phyloP scores from a whole-genome alignment of 768 basidiomycete genomes.

The Pholiota conissans region DNA sequence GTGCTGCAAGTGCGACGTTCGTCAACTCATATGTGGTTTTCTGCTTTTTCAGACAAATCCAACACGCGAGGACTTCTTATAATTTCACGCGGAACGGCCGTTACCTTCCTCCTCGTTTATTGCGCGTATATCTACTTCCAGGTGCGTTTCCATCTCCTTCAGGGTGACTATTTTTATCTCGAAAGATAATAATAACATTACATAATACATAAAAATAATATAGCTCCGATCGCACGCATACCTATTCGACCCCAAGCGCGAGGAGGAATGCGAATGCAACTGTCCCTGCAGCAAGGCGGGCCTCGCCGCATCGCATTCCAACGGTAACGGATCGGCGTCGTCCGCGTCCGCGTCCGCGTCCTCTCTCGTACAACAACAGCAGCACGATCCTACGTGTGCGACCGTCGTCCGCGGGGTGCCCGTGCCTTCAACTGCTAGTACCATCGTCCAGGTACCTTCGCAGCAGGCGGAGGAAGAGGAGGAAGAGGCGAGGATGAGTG shows the following conservation, averaged over 20 bases:
- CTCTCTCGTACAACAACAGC: background rate
- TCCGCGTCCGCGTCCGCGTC: background rate
- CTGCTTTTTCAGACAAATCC: conserved; percentile 26
- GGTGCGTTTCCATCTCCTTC: conserved; percentile 33
- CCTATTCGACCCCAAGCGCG: conserved; percentile 45
- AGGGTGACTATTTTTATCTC: too few relatives aligned
- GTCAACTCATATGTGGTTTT: conserved; percentile 4
- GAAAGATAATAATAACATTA: too few relatives aligned
- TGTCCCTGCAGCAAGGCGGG: conserved; percentile 10
- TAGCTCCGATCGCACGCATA: conserved; percentile 73
- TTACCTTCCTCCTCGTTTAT: conserved; percentile 75
- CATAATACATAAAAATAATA: too few relatives aligned
- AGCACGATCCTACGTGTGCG: background rate
- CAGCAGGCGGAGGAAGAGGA: conserved; percentile 34
- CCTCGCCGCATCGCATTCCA: background rate
- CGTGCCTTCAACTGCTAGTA: conserved; percentile 16
- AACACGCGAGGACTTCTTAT: conserved; percentile 55
- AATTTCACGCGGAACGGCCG: conserved; percentile 80
- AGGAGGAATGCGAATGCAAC: conserved; percentile 4
- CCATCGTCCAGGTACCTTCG: too few relatives aligned
- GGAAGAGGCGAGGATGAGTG: conserved; percentile 65
- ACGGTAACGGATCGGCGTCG: background rate
- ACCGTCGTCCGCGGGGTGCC: background rate
- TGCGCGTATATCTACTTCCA: conserved; percentile 76
- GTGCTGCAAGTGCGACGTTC: background rate